Evolutionary conservation across 345 rosid genomes (phyloP).

Genomic region (Cochlearia excelsa): DNA sequence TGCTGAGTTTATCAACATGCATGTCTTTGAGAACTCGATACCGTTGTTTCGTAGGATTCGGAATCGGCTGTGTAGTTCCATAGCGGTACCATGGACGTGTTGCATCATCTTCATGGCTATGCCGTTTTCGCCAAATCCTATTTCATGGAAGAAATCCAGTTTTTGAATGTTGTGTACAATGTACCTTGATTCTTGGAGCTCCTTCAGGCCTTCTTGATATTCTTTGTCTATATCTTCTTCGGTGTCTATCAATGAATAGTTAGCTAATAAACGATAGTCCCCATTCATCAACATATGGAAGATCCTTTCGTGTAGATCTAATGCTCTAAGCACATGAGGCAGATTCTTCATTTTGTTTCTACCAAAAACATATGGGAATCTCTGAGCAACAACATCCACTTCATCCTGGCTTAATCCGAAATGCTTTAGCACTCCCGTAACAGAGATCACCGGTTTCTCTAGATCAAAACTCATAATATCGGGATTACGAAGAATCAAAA

Average conservation of each 20-base stretch:
- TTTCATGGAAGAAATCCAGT: constrained; percentile 49
- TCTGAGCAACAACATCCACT: constrained; percentile 37
- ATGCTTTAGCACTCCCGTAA: constrained; percentile 47
- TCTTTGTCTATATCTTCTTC: constrained; percentile 45
- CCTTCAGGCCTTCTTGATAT: constrained; percentile 45
- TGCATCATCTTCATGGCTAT: constrained; percentile 44
- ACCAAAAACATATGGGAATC: constrained; percentile 43
- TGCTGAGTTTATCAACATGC: constrained; percentile 39
- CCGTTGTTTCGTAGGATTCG: constrained; percentile 43
- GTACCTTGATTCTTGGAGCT: constrained; percentile 37
- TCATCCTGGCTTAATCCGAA: constrained; percentile 47
- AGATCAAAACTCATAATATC: constrained; percentile 48
- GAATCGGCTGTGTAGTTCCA: constrained; percentile 52
- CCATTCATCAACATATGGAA: constrained; percentile 47
- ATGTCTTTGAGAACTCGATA: constrained; percentile 48
- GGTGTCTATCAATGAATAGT: constrained; percentile 42
- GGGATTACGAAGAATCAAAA: constrained; percentile 47
- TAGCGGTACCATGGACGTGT: constrained; percentile 49
- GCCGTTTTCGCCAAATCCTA: constrained; percentile 68
- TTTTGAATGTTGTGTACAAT: constrained; percentile 45
- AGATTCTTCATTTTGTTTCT: constrained; percentile 60
- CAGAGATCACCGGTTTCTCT: constrained; percentile 42
- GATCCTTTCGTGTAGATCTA: constrained; percentile 46
- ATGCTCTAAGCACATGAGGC: constrained; percentile 47
- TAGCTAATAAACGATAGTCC: constrained; percentile 40